These are phyloP conservation scores for Vanilla planifolia DNA, from an alignment of 106 monocot genomes.

Conservation along the genomic window DNA sequence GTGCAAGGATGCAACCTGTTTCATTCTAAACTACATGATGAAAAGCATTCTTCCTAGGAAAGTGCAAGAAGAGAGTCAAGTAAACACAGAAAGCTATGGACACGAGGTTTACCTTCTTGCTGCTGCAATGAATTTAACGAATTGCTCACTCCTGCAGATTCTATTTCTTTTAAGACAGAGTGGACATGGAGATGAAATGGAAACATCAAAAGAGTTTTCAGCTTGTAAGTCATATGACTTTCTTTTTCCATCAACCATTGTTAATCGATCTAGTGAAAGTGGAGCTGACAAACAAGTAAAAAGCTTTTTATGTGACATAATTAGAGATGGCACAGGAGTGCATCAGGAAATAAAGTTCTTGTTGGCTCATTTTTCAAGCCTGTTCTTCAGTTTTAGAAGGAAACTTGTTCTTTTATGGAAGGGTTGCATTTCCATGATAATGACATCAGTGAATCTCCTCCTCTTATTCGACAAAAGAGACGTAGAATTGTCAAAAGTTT, in stretches of 20 bases:
- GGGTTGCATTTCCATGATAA: slow-evolving; percentile 45
- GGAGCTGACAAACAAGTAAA: slow-evolving; percentile 11
- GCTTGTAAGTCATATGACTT: slow-evolving; percentile 10
- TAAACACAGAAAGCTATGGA: slow-evolving; percentile 1
- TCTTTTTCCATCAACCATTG: slow-evolving; percentile 16
- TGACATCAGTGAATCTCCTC: slow-evolving; percentile 31
- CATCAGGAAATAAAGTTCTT: slow-evolving; percentile 13
- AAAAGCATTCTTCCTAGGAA: slow-evolving; percentile 7
- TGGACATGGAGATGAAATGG: background rate
- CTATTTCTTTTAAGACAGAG: slow-evolving; percentile 19
- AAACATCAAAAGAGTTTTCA: background rate
- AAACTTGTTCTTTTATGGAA: slow-evolving; percentile 35
- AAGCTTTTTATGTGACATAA: slow-evolving; percentile 8
- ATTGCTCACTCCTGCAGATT: slow-evolving; percentile 35
- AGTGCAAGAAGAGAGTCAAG: background rate
- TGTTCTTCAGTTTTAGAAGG: slow-evolving; percentile 30
- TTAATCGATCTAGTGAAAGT: slow-evolving; percentile 20
- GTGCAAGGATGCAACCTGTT: slow-evolving; percentile 22
- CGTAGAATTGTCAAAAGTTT: slow-evolving; percentile 14
- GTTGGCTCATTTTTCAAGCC: slow-evolving; percentile 38
- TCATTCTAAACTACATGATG: slow-evolving; percentile 26
- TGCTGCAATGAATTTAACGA: slow-evolving; percentile 37
- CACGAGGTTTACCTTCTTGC: slow-evolving; percentile 31
- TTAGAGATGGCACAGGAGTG: slow-evolving; percentile 1
- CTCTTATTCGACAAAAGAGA: slow-evolving; percentile 27